Base-by-base conservation (phyloP, 2,329 filamentous ascomycete species). In the Diaporthe vaccinii region DNA sequence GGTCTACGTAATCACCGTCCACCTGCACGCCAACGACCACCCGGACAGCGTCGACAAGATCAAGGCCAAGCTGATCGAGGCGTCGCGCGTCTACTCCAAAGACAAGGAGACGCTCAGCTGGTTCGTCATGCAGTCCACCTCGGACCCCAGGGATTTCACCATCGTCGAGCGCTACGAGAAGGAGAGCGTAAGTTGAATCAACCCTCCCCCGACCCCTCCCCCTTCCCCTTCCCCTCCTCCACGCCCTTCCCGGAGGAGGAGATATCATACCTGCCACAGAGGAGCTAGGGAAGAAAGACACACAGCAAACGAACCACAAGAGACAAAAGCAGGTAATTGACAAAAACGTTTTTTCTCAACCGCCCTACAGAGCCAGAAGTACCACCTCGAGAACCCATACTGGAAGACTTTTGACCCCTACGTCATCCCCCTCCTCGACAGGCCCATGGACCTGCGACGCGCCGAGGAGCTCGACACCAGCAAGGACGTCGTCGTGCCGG, bases 341-440 rank as follows among this genome's bases (percentile, higher is more conserved):
- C 75, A 59, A 17, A 8, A n/a, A 25, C 8, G 10, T 20, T 51
- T n/a, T 22, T 53, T 72, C 3, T 73, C 3, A 8, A 14, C 36
- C 17, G 17, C 12, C 22, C n/a, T 72, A 72, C 78, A 89, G 84
- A 88, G 86, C 80, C 90, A 92, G 82, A 88, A 91, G 78, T 92
- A 92, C 79, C 90, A 92, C 80, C 86, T 92, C 25, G 88, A 89
- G 80, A 94, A 94, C 83, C 92, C 92, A 0, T 94, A 94, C 86
- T 94, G 92, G 92, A 89, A 93, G 86, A 94, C 93, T 0, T 94
- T 95, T 79, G 93, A 94, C 82, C 91, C 92, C 8, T 94, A 94
- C 79, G 93, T 95, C 41, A 86, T 91, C 65, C 93, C 93, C 3
- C 81, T 95, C 75, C 84, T 95, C 69, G 92, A 91, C 78, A 88